phyloP scores from a whole-genome alignment of 495 filamentous ascomycete species.

The Penicillium cosmopolitanum region DNA sequence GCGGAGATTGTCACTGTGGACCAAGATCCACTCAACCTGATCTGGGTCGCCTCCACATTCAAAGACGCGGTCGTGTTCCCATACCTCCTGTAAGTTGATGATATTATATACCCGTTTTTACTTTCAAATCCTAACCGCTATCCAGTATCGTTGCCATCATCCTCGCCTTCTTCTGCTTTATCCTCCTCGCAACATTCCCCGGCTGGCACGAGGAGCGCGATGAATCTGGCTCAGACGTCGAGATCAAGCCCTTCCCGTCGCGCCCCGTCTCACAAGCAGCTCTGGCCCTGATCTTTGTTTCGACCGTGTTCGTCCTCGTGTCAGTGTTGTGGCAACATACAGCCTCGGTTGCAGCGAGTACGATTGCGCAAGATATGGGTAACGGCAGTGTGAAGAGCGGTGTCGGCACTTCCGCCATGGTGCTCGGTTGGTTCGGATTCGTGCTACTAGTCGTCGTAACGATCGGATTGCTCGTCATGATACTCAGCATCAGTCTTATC shows the following conservation, averaged over 20 bases:
- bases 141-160: constrained; percentile 69
- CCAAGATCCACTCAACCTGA: constrained; percentile 71
- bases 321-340: constrained; percentile 80
- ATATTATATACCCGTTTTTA: not conserved
- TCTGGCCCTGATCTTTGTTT: constrained; percentile 67
- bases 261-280: constrained; percentile 69
- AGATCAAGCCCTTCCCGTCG: constrained; percentile 71
- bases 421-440: constrained; percentile 96
- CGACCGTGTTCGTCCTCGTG: constrained; percentile 71
- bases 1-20: constrained; percentile 65
- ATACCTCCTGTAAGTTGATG: constrained; percentile 62
- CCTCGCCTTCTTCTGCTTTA: constrained; percentile 69
- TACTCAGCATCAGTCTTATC: constrained; percentile 80
- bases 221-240: constrained; percentile 55
- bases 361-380: constrained; percentile 91
- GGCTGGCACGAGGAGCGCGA: constrained; percentile 71
- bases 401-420: constrained; percentile 90
- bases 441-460: constrained; percentile 89
- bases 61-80: constrained; percentile 73
- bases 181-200: constrained; percentile 72
- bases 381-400: constrained; percentile 89
- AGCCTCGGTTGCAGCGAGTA: constrained; percentile 88
- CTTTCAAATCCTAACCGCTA: constrained; percentile 12
- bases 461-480: constrained; percentile 94
- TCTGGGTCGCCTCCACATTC: constrained; percentile 74